Base-by-base conservation (phyloP, 768 basidiomycete species). In the Sporobolomyces pararoseus region DNA sequence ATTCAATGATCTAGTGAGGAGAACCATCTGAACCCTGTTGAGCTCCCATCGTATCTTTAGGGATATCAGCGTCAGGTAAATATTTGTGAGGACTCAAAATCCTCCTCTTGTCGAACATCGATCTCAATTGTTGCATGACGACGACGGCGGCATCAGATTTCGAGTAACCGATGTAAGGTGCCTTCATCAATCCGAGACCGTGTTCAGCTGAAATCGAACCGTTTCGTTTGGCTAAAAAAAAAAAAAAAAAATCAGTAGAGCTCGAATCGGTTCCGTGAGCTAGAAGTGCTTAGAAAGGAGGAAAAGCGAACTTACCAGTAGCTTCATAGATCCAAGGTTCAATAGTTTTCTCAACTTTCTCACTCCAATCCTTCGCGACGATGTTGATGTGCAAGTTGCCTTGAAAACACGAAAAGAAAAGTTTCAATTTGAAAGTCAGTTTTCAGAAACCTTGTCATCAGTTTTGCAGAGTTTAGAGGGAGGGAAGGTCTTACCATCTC, bases 131-230 rank as follows among this genome's bases (percentile, higher is more conserved):
- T 80, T 85, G 88, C 95, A 99, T 99, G 83, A 87, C 82, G 57
- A 85, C 88, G 74, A 97, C 88, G 77, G 88, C 90, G 29, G 86
- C 84, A 12, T 83, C 81, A 68, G 82, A 84, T 81, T 97, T 96
- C 9, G 91, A 91, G 80, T 96, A 98, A 46, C 84, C 84, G 27
- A 98, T 85, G 21, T 91, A 90, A 65, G 89, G 86, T 0, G 89
- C 89, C 82, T 98, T 98, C 89, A 91, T 91, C 0, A 88, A 84
- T n/a, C 95, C 94, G 62, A 99, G 87, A 7, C 95, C 95, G 79
- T 99, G 95, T 78, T 99, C 95, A 2, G 95, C 95, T 9, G 94
- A 97, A 73, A 99, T 86, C 0, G 95, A 97, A 12, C 95, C 95
- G 59, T 86, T 85, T 77, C 89, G 77, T 42, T 79, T 78, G 59